These are phyloP conservation scores for Pythium graminicola DNA, from an alignment of 352 stramenopile species.

Conservation along the genomic window DNA sequence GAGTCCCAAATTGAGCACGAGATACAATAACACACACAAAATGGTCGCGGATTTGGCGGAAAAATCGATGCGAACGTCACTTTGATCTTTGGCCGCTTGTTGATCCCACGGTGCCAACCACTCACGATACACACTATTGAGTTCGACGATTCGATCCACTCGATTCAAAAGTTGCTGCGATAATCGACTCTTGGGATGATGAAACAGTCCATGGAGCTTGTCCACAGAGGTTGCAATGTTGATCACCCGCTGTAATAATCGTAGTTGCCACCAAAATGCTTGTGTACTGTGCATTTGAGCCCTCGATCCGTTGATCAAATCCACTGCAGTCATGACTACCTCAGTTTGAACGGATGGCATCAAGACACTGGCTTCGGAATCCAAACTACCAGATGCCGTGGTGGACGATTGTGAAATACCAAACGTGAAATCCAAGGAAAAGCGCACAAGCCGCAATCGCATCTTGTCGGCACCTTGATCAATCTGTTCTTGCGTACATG, in stretches of 20 bases:
- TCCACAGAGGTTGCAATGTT: conserved; percentile 10
- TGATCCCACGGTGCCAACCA: conserved; percentile 14
- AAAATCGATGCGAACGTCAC: conserved; percentile 28
- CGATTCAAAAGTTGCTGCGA: conserved; percentile 16
- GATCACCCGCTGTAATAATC: conserved; percentile 34
- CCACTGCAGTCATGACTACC: conserved; percentile 9
- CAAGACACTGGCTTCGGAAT: conserved; percentile 15
- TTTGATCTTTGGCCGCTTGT: not conserved
- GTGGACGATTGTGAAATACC: conserved; percentile 22
- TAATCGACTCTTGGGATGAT: conserved; percentile 48
- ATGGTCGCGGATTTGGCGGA: conserved; percentile 27
- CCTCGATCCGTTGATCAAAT: conserved; percentile 19
- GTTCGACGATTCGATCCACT: conserved; percentile 18
- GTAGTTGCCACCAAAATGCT: conserved; percentile 38
- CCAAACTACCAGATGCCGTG: conserved; percentile 1
- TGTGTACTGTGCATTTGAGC: not conserved
- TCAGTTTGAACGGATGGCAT: conserved; percentile 10
- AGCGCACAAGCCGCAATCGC: conserved; percentile 32
- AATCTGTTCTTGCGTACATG: not conserved
- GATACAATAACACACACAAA: conserved; percentile 36
- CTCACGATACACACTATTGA: not conserved
- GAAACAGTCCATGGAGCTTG: conserved; percentile 28
- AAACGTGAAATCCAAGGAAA: conserved; percentile 53
- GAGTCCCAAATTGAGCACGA: conserved; percentile 28
- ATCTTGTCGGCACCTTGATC: conserved; percentile 24